phyloP scores from a whole-genome alignment of 306 rosid genomes.

The Cicer chorassanicum region DNA sequence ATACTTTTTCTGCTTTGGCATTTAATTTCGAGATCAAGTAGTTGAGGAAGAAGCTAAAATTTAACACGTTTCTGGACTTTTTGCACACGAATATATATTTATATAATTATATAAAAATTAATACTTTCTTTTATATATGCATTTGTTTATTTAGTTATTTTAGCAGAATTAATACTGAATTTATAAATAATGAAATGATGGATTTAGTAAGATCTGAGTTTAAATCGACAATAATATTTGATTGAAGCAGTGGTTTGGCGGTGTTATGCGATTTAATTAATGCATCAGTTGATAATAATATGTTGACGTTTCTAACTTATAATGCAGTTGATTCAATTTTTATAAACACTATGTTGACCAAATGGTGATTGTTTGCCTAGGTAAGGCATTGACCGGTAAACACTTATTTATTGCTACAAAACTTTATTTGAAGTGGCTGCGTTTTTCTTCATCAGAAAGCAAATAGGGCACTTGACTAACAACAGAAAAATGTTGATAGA shows the following conservation, averaged over 20 bases:
- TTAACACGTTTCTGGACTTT: not conserved
- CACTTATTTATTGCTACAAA: not conserved
- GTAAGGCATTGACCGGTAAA: conserved; percentile 40
- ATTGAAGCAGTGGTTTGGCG: not conserved
- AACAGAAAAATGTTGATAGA: conserved; percentile 5
- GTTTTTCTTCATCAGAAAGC: conserved; percentile 19
- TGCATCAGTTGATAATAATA: not conserved
- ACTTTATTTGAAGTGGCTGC: conserved; percentile 17
- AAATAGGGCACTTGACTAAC: not conserved
- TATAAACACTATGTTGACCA: conserved; percentile 31
- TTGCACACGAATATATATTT: not conserved
- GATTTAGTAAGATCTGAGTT: conserved; percentile 25
- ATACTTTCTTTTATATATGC: not conserved
- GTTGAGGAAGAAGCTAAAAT: conserved; percentile 6
- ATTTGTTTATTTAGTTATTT: not conserved
- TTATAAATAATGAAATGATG: not conserved
- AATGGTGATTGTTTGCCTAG: conserved; percentile 24
- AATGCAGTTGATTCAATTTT: not conserved
- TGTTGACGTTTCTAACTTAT: conserved; percentile 3
- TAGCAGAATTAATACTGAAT: conserved; percentile 20
- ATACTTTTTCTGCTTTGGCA: not conserved
- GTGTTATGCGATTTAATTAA: conserved; percentile 21
- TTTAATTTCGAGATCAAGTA: conserved; percentile 12
- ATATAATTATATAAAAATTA: not conserved
- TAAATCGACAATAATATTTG: conserved; percentile 3